Evolutionary conservation across 2,329 filamentous ascomycete genomes (phyloP).

Genomic region (Talaromyces piceae): DNA sequence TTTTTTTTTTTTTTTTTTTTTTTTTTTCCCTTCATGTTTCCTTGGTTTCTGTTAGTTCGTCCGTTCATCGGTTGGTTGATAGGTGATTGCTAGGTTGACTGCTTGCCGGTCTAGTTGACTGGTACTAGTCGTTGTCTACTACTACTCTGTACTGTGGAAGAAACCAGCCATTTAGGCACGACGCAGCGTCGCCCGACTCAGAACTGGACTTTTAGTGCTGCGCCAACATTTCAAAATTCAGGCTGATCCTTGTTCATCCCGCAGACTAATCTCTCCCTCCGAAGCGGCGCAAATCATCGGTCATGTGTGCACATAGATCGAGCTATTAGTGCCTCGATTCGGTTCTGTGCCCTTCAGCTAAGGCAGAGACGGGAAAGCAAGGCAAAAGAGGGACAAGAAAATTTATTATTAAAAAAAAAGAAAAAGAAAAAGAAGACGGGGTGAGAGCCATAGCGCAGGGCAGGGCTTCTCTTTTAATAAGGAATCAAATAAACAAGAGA

Average conservation of each 20-base stretch:
- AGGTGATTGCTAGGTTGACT: neutral
- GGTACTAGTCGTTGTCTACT: too few relatives aligned
- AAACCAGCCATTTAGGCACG: neutral
- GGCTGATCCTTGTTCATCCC: slow-evolving; percentile 3
- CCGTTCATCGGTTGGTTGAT: neutral
- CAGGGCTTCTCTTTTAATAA: too few relatives aligned
- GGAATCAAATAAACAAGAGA: too few relatives aligned
- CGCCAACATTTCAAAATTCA: slow-evolving; percentile 1
- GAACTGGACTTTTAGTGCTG: neutral
- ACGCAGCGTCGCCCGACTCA: neutral
- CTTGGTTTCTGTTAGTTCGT: too few relatives aligned
- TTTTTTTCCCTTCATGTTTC: too few relatives aligned
- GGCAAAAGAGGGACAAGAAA: slow-evolving; percentile 4
- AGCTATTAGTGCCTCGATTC: slow-evolving; percentile 8
- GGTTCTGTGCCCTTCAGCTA: neutral
- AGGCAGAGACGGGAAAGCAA: slow-evolving; percentile 1
- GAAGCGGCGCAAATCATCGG: slow-evolving; percentile 19
- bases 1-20: too few relatives aligned
- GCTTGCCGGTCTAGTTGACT: neutral
- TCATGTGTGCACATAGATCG: slow-evolving; percentile 27
- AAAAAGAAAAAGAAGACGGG: neutral
- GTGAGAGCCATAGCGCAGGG: neutral
- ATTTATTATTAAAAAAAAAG: neutral
- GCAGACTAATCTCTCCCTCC: slow-evolving; percentile 19
- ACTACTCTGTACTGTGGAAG: neutral